phyloP scores from a whole-genome alignment of 768 basidiomycete genomes.

The Pholiota conissans region DNA sequence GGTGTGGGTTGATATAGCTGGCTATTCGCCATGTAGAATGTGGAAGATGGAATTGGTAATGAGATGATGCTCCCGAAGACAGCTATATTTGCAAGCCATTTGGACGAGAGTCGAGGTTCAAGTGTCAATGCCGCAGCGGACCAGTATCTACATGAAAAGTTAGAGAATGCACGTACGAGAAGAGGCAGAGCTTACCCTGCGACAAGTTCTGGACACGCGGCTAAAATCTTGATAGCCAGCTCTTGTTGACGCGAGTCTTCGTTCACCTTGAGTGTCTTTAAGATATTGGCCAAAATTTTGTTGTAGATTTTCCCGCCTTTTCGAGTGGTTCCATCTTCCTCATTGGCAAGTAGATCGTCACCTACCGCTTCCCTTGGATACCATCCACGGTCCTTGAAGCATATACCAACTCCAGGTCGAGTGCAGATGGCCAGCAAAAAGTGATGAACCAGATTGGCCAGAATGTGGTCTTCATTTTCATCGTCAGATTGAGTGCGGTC shows the following conservation, averaged over 20 bases:
- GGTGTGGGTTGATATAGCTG: constrained; percentile 67
- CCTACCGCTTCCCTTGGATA: constrained; percentile 66
- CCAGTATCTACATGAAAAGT: constrained; percentile 63
- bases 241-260: constrained; percentile 88
- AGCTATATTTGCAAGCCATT: constrained; percentile 89
- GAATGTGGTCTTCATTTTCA: constrained; percentile 50
- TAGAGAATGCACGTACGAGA: not conserved
- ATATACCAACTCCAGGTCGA: constrained; percentile 79
- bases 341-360: constrained; percentile 28
- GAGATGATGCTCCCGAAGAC: constrained; percentile 81
- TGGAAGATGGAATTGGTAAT: constrained; percentile 63
- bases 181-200: constrained; percentile 51
- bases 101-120: constrained; percentile 84
- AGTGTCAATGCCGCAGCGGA: constrained; percentile 64
- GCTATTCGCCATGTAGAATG: constrained; percentile 55
- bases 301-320: constrained; percentile 65
- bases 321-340: constrained; percentile 33
- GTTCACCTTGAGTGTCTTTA: constrained; percentile 80
- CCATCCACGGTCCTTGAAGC: constrained; percentile 90
- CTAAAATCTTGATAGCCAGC: constrained; percentile 76
- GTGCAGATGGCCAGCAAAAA: constrained; percentile 86
- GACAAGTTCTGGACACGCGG: constrained; percentile 84
- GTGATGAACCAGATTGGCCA: constrained; percentile 82
- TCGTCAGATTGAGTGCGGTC: constrained; percentile 54
- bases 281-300: constrained; percentile 74